Base-by-base conservation (phyloP, 2,329 filamentous ascomycete genomes). In the Sporothrix schenckii region DNA sequence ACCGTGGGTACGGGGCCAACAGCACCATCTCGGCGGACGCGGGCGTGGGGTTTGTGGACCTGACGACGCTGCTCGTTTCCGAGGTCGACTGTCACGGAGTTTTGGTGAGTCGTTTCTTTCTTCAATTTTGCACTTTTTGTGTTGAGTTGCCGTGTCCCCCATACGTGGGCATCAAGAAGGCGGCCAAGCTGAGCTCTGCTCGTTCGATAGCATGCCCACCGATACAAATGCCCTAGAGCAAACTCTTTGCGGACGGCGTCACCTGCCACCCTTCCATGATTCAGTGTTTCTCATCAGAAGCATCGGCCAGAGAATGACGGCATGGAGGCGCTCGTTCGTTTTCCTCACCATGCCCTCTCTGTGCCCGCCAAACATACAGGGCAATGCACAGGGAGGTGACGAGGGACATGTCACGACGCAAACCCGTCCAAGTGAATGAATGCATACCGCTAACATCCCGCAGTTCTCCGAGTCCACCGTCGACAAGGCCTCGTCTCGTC, bases 1-100 rank as follows among this genome's bases (percentile, higher is more conserved):
- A 84, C 13, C 91, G 92, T 76, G 94, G 92, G 0, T 97, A 97
- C 77, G 92, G 92, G n/a, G 92, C 93, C 41, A 89, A 89, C 58
- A 93, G 89, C 75, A 87, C 85, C 73, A 89, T 97, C 69, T 81
- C 85, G 21, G 91, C 93, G 1, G 85, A 86, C 49, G 71, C 83
- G 9, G 87, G 89, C 0, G 84, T 90, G 39, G 93, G 92, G 0
- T 90, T 97, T 74, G 90, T 98, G 68, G 93, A 97, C 77, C 82
- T 93, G 58, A 88, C 89, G 41, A 91, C 90, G 13, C 90, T 99
- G 73, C 81, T 97, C 30, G 81, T 98, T 58, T 80, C 85, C 0
- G 84, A 88, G 72, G 79, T 81, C 1, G 92, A 98, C 79, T 94
- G 92, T 71, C 75, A 73, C 16, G 74, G 78, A 6, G 68, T 83